phyloP scores from a whole-genome alignment of 306 rosid species.

The Carpinus viminea region DNA sequence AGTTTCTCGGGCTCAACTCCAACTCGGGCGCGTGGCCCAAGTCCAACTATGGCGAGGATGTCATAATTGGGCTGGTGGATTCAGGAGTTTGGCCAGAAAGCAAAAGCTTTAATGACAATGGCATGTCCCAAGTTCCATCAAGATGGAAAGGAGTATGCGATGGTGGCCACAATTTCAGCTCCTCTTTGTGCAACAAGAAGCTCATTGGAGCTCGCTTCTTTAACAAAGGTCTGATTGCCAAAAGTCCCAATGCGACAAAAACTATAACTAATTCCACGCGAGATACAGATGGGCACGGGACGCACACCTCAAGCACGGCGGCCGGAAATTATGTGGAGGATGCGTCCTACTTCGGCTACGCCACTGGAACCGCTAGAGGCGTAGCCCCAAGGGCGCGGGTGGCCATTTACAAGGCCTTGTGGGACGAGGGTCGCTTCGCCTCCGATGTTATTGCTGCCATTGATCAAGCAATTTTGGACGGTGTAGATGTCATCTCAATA shows the following conservation, averaged over 20 bases:
- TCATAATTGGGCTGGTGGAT: slow-evolving; percentile 72
- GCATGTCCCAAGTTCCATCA: slow-evolving; percentile 49
- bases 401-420: slow-evolving; percentile 73
- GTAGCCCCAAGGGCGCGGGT: slow-evolving; percentile 62
- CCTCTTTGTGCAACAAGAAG: slow-evolving; percentile 72
- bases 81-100: slow-evolving; percentile 82
- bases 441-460: slow-evolving; percentile 75
- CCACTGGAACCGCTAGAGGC: slow-evolving; percentile 52
- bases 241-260: slow-evolving; percentile 29
- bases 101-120: slow-evolving; percentile 57
- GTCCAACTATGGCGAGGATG: slow-evolving; percentile 46
- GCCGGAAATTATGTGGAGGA: slow-evolving; percentile 49
- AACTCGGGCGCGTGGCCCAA: slow-evolving; percentile 50
- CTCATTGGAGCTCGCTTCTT: slow-evolving; percentile 77
- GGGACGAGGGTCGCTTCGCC: slow-evolving; percentile 38
- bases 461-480: slow-evolving; percentile 67
- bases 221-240: slow-evolving; percentile 56
- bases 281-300: slow-evolving; percentile 75
- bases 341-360: slow-evolving; percentile 68
- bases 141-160: slow-evolving; percentile 77
- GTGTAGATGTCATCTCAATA: slow-evolving; percentile 70
- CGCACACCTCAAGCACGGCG: slow-evolving; percentile 74
- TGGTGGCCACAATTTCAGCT: slow-evolving; percentile 41
- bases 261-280: slow-evolving; percentile 50
- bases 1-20: slow-evolving; percentile 58